Conservation (phyloP, 805 yeast genomes). For the Wickerhamomyces alni region DNA sequence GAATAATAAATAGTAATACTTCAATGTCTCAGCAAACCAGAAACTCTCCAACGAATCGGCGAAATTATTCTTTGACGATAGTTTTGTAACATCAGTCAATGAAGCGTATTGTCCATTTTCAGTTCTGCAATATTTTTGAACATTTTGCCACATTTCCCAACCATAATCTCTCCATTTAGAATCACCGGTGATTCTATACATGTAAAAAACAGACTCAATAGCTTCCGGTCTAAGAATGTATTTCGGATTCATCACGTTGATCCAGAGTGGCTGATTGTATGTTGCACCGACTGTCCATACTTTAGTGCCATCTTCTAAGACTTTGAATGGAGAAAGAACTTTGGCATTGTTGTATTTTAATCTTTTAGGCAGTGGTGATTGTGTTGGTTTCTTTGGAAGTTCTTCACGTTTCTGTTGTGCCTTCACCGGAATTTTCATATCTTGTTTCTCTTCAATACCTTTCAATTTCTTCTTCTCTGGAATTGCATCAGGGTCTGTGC, state of each 20-base stretch:
- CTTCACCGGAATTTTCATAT: too few relatives aligned
- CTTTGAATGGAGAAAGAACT: conserved; percentile 2
- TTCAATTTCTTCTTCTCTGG: too few relatives aligned
- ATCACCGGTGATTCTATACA: conserved; percentile 59
- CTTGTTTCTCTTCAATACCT: too few relatives aligned
- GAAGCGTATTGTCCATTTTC: conserved; percentile 33
- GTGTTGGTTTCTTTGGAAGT: too few relatives aligned
- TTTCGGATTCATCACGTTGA: conserved; percentile 29
- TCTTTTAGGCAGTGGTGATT: background rate
- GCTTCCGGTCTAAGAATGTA: conserved; percentile 55
- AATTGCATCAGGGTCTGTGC: background rate
- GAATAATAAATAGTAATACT: conserved; percentile 47
- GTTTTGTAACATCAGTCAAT: conserved; percentile 32
- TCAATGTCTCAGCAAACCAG: conserved; percentile 57
- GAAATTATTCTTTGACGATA: conserved; percentile 18
- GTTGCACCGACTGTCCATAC: conserved; percentile 8
- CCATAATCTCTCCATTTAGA: conserved; percentile 51
- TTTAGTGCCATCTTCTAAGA: conserved; percentile 5
- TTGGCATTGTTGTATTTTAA: background rate
- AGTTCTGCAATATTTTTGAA: conserved; percentile 26
- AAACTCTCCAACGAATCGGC: conserved; percentile 39
- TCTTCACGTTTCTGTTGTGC: background rate
- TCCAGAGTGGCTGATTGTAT: conserved; percentile 25
- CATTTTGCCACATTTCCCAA: conserved; percentile 37
- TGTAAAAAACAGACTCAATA: conserved; percentile 51